These are phyloP conservation scores for Colletotrichum endophyticum DNA, from an alignment of 2,329 filamentous ascomycete genomes.

Conservation along the genomic window DNA sequence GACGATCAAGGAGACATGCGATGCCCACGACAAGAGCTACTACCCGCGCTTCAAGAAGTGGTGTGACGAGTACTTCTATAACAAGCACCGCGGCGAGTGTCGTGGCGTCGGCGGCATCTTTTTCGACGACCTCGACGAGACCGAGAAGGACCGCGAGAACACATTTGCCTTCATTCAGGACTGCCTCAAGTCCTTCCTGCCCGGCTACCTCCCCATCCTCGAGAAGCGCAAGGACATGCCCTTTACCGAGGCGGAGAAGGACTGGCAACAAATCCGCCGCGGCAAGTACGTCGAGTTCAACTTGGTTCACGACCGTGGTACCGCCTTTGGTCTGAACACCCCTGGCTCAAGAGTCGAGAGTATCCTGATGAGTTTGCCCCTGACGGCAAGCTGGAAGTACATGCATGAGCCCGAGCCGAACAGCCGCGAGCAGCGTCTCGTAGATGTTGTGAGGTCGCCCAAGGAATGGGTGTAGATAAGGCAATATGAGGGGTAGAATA, in stretches of 20 bases:
- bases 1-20: constrained; percentile 90
- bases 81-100: constrained; percentile 87
- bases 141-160: constrained; percentile 85
- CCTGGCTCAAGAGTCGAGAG: constrained; percentile 92
- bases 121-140: constrained; percentile 94
- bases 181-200: constrained; percentile 85
- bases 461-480: constrained; percentile 66
- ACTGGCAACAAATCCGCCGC: constrained; percentile 93
- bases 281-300: constrained; percentile 99
- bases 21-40: constrained; percentile 90
- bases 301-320: constrained; percentile 94
- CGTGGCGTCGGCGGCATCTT: constrained; percentile 96
- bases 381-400: constrained; percentile 94
- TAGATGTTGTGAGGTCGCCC: constrained; percentile 72
- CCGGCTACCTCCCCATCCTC: constrained; percentile 89
- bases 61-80: constrained; percentile 97
- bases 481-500: background rate
- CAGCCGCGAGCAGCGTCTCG: constrained; percentile 77
- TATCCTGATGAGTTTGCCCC: constrained; percentile 94
- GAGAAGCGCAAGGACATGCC: constrained; percentile 90
- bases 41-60: constrained; percentile 96
- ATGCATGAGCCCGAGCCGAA: constrained; percentile 86
- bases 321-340: constrained; percentile 91
- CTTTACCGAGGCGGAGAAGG: constrained; percentile 84
- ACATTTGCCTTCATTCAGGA: constrained; percentile 90